These are phyloP conservation scores for Basipetospora sp. DNA, from an alignment of 2,329 filamentous ascomycete species.

Conservation along the genomic window DNA sequence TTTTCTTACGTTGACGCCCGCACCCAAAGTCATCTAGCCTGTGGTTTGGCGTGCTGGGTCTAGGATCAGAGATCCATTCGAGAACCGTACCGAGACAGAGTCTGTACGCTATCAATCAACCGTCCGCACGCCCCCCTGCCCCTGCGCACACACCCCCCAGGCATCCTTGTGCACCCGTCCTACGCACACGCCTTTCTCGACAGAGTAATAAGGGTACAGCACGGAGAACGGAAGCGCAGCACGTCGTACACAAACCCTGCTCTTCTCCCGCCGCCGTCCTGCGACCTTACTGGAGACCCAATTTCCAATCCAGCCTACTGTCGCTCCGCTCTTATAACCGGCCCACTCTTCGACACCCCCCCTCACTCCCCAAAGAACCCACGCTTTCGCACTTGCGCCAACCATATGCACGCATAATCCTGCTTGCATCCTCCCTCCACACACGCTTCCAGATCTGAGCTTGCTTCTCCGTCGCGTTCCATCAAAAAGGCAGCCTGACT, in stretches of 20 bases:
- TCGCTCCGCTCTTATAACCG: constrained; percentile 5
- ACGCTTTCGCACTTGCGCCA: constrained; percentile 23
- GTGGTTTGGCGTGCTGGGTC: too few species aligned
- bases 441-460: constrained; percentile 20
- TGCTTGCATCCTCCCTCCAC: constrained; percentile 29
- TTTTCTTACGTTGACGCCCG: too few species aligned
- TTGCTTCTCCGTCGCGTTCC: constrained; percentile 15
- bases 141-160: too few species aligned
- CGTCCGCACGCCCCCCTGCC: too few species aligned
- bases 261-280: constrained; percentile 5
- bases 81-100: too few species aligned
- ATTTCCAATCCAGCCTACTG: constrained; percentile 1
- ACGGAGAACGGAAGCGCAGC: too few species aligned
- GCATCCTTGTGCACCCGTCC: too few species aligned
- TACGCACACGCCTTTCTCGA: too few species aligned
- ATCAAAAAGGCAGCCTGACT: constrained; percentile 31
- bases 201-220: too few species aligned
- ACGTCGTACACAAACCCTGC: constrained; percentile 2
- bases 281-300: constrained; percentile 6
- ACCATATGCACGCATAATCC: constrained; percentile 36
- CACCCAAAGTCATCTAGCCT: too few species aligned
- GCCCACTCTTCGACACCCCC: constrained; percentile 6
- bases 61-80: too few species aligned
- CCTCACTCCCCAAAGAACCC: constrained; percentile 2
- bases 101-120: too few species aligned